phyloP scores from a whole-genome alignment of 1,284 basidiomycete species.

The Ganoderma sinense region DNA sequence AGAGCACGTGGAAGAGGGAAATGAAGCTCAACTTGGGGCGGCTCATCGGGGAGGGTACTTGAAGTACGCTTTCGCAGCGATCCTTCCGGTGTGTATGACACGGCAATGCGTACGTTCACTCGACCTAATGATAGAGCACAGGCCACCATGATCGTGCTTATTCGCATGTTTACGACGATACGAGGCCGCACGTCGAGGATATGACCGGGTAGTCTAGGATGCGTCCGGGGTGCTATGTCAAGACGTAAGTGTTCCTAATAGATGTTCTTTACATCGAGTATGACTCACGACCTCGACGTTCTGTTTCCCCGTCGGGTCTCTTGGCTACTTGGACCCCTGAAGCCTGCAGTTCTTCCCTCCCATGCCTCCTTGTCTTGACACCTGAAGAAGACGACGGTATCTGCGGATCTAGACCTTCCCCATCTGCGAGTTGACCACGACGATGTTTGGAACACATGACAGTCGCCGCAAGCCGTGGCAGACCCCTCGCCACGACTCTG shows the following conservation, averaged over 20 bases:
- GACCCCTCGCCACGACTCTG: too few species aligned
- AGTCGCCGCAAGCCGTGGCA: too few species aligned
- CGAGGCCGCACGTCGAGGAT: not conserved
- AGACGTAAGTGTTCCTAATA: not conserved
- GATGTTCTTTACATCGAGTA: not conserved
- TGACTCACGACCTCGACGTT: too few species aligned
- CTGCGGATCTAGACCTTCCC: too few species aligned
- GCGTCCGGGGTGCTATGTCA: not conserved
- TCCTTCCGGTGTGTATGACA: not conserved
- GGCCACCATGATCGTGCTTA: not conserved
- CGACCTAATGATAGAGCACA: not conserved
- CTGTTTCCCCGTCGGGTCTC: too few species aligned
- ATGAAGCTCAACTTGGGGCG: not conserved
- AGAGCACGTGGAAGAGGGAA: not conserved
- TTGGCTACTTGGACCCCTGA: too few species aligned
- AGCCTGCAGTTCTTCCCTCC: too few species aligned
- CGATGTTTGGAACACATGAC: too few species aligned
- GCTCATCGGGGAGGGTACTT: not conserved
- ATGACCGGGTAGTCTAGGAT: not conserved
- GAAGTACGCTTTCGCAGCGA: not conserved
- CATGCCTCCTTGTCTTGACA: too few species aligned
- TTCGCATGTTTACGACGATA: not conserved
- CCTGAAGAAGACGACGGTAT: too few species aligned
- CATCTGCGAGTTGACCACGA: too few species aligned
- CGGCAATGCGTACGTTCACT: not conserved